phyloP scores from a whole-genome alignment of 768 basidiomycete species.

The Mycena galopus region DNA sequence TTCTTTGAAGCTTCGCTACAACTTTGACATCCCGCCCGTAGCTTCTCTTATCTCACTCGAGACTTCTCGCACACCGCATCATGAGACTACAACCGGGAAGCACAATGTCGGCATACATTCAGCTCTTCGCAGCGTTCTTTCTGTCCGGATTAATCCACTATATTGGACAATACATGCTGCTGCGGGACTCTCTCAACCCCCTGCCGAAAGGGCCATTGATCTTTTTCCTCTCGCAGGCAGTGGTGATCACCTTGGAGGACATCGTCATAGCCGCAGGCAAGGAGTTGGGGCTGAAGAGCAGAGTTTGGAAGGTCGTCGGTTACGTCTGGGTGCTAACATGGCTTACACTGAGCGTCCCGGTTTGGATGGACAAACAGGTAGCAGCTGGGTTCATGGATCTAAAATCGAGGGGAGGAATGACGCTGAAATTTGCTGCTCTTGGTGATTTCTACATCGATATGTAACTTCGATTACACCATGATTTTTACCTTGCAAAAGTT shows the following conservation, averaged over 20 bases:
- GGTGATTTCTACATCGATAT: background rate
- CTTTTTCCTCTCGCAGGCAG: constrained; percentile 49
- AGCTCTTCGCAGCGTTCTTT: constrained; percentile 31
- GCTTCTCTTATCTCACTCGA: background rate
- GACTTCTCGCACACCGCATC: constrained; percentile 5
- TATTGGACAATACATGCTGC: constrained; percentile 28
- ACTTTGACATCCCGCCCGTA: too few species aligned
- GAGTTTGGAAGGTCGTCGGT: constrained; percentile 34
- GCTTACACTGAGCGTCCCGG: constrained; percentile 41
- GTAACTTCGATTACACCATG: background rate
- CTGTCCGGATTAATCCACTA: constrained; percentile 29
- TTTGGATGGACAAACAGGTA: constrained; percentile 38
- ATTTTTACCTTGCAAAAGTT: too few species aligned
- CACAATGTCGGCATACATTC: constrained; percentile 15
- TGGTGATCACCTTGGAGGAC: constrained; percentile 53
- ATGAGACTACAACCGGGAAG: constrained; percentile 26
- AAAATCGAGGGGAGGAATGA: background rate
- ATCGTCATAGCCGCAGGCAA: constrained; percentile 38
- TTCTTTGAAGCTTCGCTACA: too few species aligned
- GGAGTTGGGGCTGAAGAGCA: constrained; percentile 30
- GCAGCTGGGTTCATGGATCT: constrained; percentile 32
- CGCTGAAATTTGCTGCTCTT: background rate
- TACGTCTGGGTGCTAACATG: constrained; percentile 45
- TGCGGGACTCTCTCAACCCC: background rate
- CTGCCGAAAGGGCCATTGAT: constrained; percentile 28